phyloP scores from a whole-genome alignment of 164 flowering plant species.

The Warburgia ugandensis region DNA sequence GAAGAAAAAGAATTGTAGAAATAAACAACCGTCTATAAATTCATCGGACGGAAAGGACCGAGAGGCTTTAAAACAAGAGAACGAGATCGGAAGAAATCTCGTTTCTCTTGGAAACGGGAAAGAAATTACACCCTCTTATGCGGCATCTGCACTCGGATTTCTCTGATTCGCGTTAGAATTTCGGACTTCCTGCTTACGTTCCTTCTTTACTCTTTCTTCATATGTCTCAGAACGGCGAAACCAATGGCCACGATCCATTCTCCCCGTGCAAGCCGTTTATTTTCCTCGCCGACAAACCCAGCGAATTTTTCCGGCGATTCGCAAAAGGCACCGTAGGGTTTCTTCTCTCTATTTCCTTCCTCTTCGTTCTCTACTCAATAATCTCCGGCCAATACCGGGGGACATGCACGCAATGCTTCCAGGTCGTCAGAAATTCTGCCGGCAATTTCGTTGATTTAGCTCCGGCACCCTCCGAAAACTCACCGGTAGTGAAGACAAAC shows the following conservation, averaged over 20 bases:
- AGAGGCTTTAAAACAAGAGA: too few relatives aligned
- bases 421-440: not conserved
- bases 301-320: conserved; percentile 2
- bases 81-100: too few relatives aligned
- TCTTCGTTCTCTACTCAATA: conserved; percentile 2
- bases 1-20: too few relatives aligned
- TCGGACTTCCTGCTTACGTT: too few relatives aligned
- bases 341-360: conserved; percentile 5
- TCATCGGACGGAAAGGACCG: too few relatives aligned
- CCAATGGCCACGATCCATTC: not conserved
- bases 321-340: not conserved
- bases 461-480: not conserved
- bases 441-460: too few relatives aligned
- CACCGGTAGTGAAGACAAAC: not conserved
- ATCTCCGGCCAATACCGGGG: conserved; percentile 1
- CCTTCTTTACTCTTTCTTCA: too few relatives aligned
- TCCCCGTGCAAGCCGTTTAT: not conserved
- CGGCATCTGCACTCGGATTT: too few relatives aligned
- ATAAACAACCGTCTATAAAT: too few relatives aligned
- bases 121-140: too few relatives aligned
- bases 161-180: too few relatives aligned
- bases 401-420: not conserved
- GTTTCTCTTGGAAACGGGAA: too few relatives aligned
- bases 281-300: not conserved
- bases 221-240: not conserved